Percentiles rank a stretch among this genome's conserved stretches.
phyloP scores from a whole-genome alignment of 257 asterid species.

The Hygrophila difformis region DNA sequence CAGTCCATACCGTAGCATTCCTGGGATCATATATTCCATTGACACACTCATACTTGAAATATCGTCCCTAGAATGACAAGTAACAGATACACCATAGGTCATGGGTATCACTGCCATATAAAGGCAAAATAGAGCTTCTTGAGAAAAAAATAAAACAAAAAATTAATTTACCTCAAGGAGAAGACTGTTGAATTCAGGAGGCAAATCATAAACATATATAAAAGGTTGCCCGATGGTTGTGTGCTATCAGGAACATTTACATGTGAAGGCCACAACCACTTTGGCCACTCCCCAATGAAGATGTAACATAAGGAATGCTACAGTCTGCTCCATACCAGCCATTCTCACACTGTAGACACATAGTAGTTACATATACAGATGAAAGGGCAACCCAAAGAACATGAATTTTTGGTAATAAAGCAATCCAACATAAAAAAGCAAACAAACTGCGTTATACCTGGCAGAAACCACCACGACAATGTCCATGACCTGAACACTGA shows the following conservation, averaged over 20 bases:
- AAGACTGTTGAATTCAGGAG: conserved; percentile 79
- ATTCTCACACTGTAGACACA: conserved; percentile 69
- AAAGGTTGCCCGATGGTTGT: conserved; percentile 50
- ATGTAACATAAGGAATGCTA: conserved; percentile 70
- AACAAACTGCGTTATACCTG: conserved; percentile 39
- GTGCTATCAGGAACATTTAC: conserved; percentile 44
- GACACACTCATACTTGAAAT: conserved; percentile 73
- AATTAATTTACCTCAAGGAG: conserved; percentile 90
- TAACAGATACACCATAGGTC: neutral
- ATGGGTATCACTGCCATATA: too few species aligned
- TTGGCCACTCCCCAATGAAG: conserved; percentile 72
- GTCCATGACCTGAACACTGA: conserved; percentile 80
- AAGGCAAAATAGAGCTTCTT: too few species aligned
- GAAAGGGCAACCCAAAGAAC: too few species aligned
- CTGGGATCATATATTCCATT: conserved; percentile 75
- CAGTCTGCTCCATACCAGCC: conserved; percentile 98
- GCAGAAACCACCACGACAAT: conserved; percentile 93
- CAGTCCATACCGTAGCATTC: conserved; percentile 87
- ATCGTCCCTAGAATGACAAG: conserved; percentile 60
- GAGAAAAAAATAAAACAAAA: too few species aligned
- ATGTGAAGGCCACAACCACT: conserved; percentile 83
- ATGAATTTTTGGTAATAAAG: too few species aligned
- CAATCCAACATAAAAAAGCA: neutral
- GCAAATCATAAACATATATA: conserved; percentile 82
- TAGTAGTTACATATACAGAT: too few species aligned